Conservation (phyloP, 192 early-diverging fungal genomes). For the Mortierella antarctica region DNA sequence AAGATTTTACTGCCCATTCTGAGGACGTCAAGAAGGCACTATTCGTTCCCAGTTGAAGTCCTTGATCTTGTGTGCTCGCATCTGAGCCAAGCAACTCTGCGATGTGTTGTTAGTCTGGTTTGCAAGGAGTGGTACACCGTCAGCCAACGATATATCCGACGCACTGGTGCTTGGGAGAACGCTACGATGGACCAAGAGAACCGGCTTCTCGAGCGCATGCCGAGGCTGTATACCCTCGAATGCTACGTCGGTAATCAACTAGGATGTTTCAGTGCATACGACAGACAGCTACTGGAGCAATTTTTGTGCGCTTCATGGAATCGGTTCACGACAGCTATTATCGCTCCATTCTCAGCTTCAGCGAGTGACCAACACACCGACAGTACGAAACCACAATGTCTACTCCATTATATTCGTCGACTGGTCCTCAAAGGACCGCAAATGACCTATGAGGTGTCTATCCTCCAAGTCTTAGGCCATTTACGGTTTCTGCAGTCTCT, state of each 20-base stretch:
- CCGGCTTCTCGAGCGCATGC: constrained; percentile 5
- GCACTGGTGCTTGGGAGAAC: constrained; percentile 14
- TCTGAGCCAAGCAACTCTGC: constrained; percentile 24
- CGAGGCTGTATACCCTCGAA: constrained; percentile 7
- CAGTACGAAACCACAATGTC: neutral
- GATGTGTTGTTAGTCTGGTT: constrained; percentile 16
- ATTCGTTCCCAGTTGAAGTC: constrained; percentile 30
- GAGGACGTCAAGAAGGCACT: no score
- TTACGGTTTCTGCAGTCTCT: neutral
- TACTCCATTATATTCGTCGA: neutral
- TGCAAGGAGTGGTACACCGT: constrained; percentile 32
- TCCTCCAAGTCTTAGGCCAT: neutral
- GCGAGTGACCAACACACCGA: neutral
- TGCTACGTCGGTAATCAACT: constrained; percentile 6
- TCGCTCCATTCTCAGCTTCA: neutral
- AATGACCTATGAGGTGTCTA: neutral
- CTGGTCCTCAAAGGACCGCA: neutral
- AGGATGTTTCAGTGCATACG: neutral
- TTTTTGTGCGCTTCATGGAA: neutral
- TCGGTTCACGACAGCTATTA: neutral
- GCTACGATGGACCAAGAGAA: neutral
- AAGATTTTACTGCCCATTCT: no score
- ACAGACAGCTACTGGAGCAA: neutral
- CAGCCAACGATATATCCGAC: constrained; percentile 19
- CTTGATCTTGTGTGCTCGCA: constrained; percentile 26